Evolutionary conservation across 1,139 yeast species (phyloP).

Genomic region (Scheffersomyces insectosa): DNA sequence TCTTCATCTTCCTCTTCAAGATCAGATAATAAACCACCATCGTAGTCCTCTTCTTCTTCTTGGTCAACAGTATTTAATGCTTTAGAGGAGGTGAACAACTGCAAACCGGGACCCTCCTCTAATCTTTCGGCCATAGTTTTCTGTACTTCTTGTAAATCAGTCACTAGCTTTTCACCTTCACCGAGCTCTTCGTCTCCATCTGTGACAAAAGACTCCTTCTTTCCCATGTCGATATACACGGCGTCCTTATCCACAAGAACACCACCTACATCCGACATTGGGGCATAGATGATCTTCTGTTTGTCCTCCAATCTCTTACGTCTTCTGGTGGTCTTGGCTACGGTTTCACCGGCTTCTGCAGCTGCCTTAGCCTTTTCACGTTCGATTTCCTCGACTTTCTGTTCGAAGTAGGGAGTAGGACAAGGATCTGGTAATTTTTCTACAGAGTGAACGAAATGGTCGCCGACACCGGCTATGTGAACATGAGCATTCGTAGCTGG

Average conservation of each 20-base stretch:
- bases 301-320: slow-evolving; percentile 91
- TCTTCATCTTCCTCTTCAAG: slow-evolving; percentile 26
- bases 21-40: slow-evolving; percentile 34
- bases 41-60: slow-evolving; percentile 39
- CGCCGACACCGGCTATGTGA: slow-evolving; percentile 97
- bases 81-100: slow-evolving; percentile 63
- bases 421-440: slow-evolving; percentile 98
- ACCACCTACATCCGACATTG: slow-evolving; percentile 99
- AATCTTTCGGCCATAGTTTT: slow-evolving; percentile 63
- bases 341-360: slow-evolving; percentile 56
- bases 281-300: slow-evolving; percentile 93
- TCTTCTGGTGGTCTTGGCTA: slow-evolving; percentile 61
- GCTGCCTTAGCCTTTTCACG: slow-evolving; percentile 67
- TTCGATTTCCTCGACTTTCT: slow-evolving; percentile 76
- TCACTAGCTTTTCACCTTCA: slow-evolving; percentile 80
- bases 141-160: slow-evolving; percentile 72
- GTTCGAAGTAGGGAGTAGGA: slow-evolving; percentile 93
- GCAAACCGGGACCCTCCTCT: slow-evolving; percentile 68
- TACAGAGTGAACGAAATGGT: slow-evolving; percentile 68
- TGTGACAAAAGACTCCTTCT: slow-evolving; percentile 55
- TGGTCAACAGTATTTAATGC: slow-evolving; percentile 45
- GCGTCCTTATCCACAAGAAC: slow-evolving; percentile 96
- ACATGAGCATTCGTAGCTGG: slow-evolving; percentile 72
- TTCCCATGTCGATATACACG: slow-evolving; percentile 89
- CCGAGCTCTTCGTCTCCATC: slow-evolving; percentile 66